phyloP scores from a whole-genome alignment of 305 asterid species.

The Solanum hybrid region DNA sequence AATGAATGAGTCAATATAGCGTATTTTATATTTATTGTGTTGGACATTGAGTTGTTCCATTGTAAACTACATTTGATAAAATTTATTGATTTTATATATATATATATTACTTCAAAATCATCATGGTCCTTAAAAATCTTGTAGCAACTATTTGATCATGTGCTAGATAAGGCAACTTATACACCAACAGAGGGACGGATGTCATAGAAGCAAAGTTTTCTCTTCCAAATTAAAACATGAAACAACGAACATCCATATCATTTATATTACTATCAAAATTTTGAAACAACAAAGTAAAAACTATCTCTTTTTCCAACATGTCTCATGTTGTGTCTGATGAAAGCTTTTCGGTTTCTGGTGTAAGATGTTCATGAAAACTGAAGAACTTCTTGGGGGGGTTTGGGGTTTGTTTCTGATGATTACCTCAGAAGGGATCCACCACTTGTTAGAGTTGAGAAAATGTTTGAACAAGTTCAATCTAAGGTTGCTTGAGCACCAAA shows the following conservation, averaged over 20 bases:
- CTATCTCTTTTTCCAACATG: neutral
- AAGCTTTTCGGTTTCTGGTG: neutral
- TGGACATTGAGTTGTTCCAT: too few relatives aligned
- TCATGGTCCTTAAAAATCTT: neutral
- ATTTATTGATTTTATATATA: too few relatives aligned
- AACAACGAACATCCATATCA: neutral
- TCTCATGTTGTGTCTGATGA: neutral
- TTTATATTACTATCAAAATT: neutral
- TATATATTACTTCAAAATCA: too few relatives aligned
- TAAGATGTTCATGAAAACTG: neutral
- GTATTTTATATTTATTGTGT: too few relatives aligned
- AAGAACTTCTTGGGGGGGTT: neutral
- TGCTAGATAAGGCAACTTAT: too few relatives aligned
- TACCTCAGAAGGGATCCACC: neutral
- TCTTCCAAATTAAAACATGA: too few relatives aligned
- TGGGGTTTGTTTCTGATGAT: neutral
- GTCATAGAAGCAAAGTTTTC: too few relatives aligned
- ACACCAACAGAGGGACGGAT: too few relatives aligned
- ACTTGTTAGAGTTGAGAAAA: neutral
- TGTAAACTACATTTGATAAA: too few relatives aligned
- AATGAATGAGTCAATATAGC: too few relatives aligned
- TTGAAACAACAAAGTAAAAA: neutral
- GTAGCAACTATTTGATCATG: too few relatives aligned
- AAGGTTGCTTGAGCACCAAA: too few relatives aligned
- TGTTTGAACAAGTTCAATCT: neutral